Base-by-base conservation (phyloP, 495 filamentous ascomycete genomes). In the Penicillium ochrochloron region DNA sequence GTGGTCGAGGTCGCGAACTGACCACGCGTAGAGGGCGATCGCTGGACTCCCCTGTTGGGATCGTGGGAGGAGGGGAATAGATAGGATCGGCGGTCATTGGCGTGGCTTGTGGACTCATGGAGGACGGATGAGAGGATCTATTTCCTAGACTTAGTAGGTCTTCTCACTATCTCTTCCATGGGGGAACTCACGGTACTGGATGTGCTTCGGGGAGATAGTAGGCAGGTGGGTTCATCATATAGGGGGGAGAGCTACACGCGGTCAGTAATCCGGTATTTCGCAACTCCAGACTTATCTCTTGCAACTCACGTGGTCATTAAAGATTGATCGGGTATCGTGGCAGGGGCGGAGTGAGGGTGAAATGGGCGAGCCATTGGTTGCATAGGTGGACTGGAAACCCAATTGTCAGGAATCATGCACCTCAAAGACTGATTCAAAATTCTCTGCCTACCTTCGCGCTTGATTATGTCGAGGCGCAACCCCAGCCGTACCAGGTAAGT, bases 1-100 rank as follows among this genome's bases (percentile, higher is more conserved):
- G 93, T 5, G 93, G 93, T 76, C 93, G 94, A 9, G 91, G 92
- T 60, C 91, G 86, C 55, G 86, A 87, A 68, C 88, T 89, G 14
- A 93, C 83, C 41, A 93, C 85, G 56, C 91, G 84, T 5, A 91
- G 86, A 57, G 86, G 83, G 19, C 84, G 84, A 17, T 78, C 76
- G 66, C 75, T 66, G 15, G 70, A 52, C 9, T 56, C 53, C 21
- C 31, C 34, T 15, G 33, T 21, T 11, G 66, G 68, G 1, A 71
- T 60, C 48, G 76, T 72, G 46, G 76, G 69, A 44, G 74, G 61
- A 33, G 76, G 68, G 29, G 75, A 76, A 61, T 75, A 79, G 0
- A 74, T 64, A 34, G 75, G 64, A 14, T 75, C 72, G 17, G 70
- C 57, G 46, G 73, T 58, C 53, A 78, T 66, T 31, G 70, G 63